Percentiles rank a stretch among this genome's conserved stretches.
These are phyloP conservation scores for Geranium brycei DNA, from an alignment of 345 rosid genomes.

Conservation along the genomic window DNA sequence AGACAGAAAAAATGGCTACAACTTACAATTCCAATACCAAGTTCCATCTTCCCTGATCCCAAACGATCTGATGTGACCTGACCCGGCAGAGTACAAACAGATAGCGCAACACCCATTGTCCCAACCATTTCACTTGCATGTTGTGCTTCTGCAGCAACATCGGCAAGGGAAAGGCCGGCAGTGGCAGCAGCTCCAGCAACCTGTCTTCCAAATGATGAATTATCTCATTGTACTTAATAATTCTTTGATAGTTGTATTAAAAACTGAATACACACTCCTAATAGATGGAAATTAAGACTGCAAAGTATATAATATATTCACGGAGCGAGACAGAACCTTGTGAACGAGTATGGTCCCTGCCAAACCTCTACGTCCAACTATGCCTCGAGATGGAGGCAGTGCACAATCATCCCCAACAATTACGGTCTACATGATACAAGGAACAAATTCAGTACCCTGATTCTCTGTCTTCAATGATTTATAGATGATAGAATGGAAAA, in stretches of 20 bases:
- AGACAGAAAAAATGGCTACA: not conserved
- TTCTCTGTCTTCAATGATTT: not conserved
- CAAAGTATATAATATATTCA: not conserved
- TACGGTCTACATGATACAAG: conserved; percentile 46
- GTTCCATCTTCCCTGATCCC: conserved; percentile 87
- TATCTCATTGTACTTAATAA: no score
- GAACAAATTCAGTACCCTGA: conserved; percentile 4
- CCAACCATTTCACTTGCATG: conserved; percentile 76
- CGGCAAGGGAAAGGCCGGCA: conserved; percentile 65
- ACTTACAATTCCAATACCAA: conserved; percentile 96
- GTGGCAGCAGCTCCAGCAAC: conserved; percentile 95
- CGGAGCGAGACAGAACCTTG: conserved; percentile 44
- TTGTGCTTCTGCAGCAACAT: conserved; percentile 71
- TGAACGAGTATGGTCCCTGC: conserved; percentile 88
- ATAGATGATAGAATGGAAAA: not conserved
- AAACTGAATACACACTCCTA: no score
- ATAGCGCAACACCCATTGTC: conserved; percentile 89
- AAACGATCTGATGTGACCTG: conserved; percentile 77
- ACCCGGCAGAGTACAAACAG: conserved; percentile 86
- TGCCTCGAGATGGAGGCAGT: conserved; percentile 84
- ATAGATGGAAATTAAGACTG: no score
- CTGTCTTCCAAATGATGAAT: conserved; percentile 13
- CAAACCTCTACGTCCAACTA: conserved; percentile 86
- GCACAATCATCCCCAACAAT: conserved; percentile 98
- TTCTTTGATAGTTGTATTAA: no score